phyloP scores from a whole-genome alignment of 2,329 filamentous ascomycete genomes.

The Curvularia eragrostidis region DNA sequence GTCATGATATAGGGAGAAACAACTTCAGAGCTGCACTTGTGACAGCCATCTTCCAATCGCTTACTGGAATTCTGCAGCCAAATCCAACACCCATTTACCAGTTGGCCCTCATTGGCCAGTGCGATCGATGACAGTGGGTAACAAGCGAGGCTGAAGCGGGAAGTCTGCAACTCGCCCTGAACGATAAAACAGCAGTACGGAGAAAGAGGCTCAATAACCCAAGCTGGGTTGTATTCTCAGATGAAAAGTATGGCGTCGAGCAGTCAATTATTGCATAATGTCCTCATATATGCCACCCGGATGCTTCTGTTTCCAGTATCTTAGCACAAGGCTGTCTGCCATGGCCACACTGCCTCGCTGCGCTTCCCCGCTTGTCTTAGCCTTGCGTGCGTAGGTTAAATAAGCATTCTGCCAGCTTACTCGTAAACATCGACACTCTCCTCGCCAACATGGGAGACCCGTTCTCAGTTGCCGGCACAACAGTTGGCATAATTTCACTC shows the following conservation, averaged over 20 bases:
- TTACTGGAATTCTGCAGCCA: no score
- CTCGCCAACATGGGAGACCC: not conserved
- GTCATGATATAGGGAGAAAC: no score
- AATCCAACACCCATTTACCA: no score
- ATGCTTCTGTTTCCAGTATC: not conserved
- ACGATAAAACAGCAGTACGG: not conserved
- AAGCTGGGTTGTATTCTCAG: not conserved
- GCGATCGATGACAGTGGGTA: not conserved
- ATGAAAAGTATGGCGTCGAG: no score
- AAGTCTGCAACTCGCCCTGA: not conserved
- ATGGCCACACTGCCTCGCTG: not conserved
- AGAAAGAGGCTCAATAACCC: not conserved
- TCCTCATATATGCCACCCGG: no score
- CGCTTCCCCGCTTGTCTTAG: not conserved
- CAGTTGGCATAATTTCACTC: conserved; percentile 20
- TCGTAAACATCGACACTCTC: not conserved
- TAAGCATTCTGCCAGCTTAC: not conserved
- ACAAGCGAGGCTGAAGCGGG: not conserved
- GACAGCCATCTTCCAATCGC: no score
- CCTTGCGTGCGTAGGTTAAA: not conserved
- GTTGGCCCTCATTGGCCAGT: no score
- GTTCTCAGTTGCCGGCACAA: not conserved
- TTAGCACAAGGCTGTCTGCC: not conserved
- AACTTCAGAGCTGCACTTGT: no score
- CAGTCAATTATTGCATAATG: not conserved